Base-by-base conservation (phyloP, 345 rosid species). In the Eutrema yunnanense region DNA sequence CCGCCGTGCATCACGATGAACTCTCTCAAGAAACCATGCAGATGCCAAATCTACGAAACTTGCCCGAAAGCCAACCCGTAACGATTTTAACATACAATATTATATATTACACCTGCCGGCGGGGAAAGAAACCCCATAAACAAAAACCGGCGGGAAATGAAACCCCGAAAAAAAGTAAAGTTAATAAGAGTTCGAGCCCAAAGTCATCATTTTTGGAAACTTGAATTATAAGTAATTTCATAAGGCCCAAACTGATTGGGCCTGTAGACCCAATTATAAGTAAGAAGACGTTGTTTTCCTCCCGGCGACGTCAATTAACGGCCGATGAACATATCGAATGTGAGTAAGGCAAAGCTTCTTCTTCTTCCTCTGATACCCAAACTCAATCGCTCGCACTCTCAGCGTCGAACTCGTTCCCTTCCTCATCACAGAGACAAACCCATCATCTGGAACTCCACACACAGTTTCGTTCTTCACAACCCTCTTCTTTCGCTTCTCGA, bases 401-500 rank as follows among this genome's bases (percentile, higher is more conserved):
- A 70, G 29, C 72, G 77, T 51, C 77, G 72, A 30, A 51, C 79
- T 43, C 85, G 81, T 52, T 77, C 84, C 5, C 85, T 81, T 71
- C 75, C 85, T 69, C 82, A 77, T n/a, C 74, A 69, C 79, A 73
- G 72, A 72, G 77, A 73, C 62, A 79, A 73, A 41, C 83, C 80
- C 54, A 61, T 64, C 37, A 70, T 49, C 54, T 79, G 82, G 83
- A 88, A 84, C 79, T 73, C 84, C 43, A 77, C 76, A 16, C 83
- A 73, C 64, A 6, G 70, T n/a, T 78, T 80, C 62, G 82, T 84
- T 73, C 88, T 81, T 53, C 68, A 81, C n/a, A 83, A 79, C 47
- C 93, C 91, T 50, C 71, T 90, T 50, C 86, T 86, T 36, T 82
- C 84, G 5, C 42, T 86, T 1, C 86, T 87, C 42, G 88, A 87